Evolutionary conservation across 1,284 basidiomycete genomes (phyloP).

Genomic region (Rhizoctonia solani): DNA sequence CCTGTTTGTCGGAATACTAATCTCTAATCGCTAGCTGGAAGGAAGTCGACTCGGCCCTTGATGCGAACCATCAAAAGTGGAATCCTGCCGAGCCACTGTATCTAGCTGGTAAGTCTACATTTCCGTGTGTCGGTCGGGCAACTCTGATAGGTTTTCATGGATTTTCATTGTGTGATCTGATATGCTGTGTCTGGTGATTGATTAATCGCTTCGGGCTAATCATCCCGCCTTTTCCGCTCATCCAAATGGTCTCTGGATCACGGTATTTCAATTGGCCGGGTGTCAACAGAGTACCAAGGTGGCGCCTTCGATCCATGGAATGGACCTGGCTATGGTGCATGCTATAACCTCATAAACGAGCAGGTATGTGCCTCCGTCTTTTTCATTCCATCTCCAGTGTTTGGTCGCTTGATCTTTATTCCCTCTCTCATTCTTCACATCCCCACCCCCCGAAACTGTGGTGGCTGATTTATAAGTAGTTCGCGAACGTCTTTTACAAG

Average conservation of each 20-base stretch:
- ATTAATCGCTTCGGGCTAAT: too few species aligned
- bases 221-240: too few species aligned
- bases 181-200: too few species aligned
- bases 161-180: too few species aligned
- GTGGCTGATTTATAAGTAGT: neutral
- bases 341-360: conserved; percentile 31
- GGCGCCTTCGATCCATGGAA: conserved; percentile 34
- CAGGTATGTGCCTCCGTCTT: neutral
- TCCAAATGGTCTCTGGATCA: too few species aligned
- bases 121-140: too few species aligned
- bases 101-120: conserved; percentile 24
- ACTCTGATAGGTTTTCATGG: too few species aligned
- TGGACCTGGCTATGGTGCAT: conserved; percentile 27
- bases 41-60: conserved; percentile 10
- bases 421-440: too few species aligned
- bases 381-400: too few species aligned
- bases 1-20: neutral
- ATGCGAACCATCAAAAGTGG: conserved; percentile 17
- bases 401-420: too few species aligned
- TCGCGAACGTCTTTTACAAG: conserved; percentile 36
- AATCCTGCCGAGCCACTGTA: conserved; percentile 33
- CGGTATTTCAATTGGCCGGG: too few species aligned
- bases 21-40: conserved; percentile 15
- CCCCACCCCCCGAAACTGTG: conserved; percentile 33
- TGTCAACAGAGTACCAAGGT: conserved; percentile 20